phyloP scores from a whole-genome alignment of 2,329 filamentous ascomycete genomes.

The Trichoderma sp. region DNA sequence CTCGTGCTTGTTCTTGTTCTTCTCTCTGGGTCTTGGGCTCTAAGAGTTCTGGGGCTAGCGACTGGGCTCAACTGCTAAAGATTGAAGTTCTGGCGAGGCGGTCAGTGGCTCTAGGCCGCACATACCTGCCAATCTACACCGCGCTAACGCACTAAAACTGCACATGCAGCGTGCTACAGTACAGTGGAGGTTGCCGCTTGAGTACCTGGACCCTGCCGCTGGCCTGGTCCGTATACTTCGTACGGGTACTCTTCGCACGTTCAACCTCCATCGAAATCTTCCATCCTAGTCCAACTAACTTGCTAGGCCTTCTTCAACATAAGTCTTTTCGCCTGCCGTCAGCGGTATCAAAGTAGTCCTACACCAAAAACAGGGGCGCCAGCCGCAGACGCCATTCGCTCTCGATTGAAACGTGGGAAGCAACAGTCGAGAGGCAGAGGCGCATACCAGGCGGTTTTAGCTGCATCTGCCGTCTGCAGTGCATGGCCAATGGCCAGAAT shows the following conservation, averaged over 20 bases:
- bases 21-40: neutral
- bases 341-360: neutral
- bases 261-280: neutral
- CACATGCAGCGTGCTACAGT: neutral
- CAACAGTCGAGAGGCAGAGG: neutral
- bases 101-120: neutral
- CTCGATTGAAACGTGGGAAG: neutral
- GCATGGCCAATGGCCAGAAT: neutral
- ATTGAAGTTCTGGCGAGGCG: neutral
- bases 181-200: neutral
- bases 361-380: neutral
- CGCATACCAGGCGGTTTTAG: neutral
- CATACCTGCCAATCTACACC: neutral
- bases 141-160: neutral
- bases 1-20: neutral
- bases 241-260: neutral
- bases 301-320: neutral
- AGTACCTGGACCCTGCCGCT: neutral
- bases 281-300: neutral
- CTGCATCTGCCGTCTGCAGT: slow-evolving; percentile 3
- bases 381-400: slow-evolving; percentile 4
- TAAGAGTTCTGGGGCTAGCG: neutral
- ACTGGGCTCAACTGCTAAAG: neutral
- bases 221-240: neutral
- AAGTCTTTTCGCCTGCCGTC: neutral